Evolutionary conservation across 2,329 filamentous ascomycete genomes (phyloP).

Genomic region (Pseudogymnoascus sp.): DNA sequence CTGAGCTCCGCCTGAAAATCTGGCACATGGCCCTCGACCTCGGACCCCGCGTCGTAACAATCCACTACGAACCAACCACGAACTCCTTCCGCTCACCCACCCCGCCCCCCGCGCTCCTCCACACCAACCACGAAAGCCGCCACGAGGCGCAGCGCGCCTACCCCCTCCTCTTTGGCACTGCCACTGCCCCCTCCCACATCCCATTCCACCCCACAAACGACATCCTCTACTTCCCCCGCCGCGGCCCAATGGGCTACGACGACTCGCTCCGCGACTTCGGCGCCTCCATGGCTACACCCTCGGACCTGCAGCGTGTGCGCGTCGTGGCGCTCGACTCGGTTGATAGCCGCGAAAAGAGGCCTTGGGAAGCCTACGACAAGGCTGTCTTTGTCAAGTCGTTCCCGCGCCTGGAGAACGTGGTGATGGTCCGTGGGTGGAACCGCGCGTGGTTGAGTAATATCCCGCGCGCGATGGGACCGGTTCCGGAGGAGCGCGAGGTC

Average conservation of each 20-base stretch:
- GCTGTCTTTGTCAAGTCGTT: conserved; percentile 38
- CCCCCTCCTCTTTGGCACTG: conserved; percentile 28
- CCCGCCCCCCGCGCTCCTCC: conserved; percentile 34
- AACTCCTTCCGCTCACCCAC: conserved; percentile 33
- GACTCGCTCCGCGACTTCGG: conserved; percentile 34
- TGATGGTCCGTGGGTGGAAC: conserved; percentile 17
- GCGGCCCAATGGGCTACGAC: conserved; percentile 29
- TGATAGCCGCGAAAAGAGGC: conserved; percentile 34
- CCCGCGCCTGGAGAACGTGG: conserved; percentile 24
- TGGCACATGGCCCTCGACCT: conserved; percentile 20
- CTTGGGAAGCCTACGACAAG: conserved; percentile 46
- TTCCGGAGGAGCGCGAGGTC: conserved; percentile 13
- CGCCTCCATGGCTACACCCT: conserved; percentile 25
- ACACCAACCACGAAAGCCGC: conserved; percentile 36
- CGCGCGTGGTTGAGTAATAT: conserved; percentile 17
- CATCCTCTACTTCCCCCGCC: conserved; percentile 27
- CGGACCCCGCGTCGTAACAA: conserved; percentile 19
- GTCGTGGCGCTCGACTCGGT: conserved; percentile 41
- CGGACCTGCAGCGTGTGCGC: conserved; percentile 29
- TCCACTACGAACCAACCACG: conserved; percentile 30
- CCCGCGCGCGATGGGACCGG: conserved; percentile 4
- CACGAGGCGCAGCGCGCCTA: conserved; percentile 34
- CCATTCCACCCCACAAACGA: conserved; percentile 26
- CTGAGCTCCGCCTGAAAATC: conserved; percentile 25
- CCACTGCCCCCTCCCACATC: conserved; percentile 20